Evolutionary conservation across 805 yeast genomes (phyloP), one percentile per base, ranked within the genome.

Genomic region (Ogataea polymorpha): DNA sequence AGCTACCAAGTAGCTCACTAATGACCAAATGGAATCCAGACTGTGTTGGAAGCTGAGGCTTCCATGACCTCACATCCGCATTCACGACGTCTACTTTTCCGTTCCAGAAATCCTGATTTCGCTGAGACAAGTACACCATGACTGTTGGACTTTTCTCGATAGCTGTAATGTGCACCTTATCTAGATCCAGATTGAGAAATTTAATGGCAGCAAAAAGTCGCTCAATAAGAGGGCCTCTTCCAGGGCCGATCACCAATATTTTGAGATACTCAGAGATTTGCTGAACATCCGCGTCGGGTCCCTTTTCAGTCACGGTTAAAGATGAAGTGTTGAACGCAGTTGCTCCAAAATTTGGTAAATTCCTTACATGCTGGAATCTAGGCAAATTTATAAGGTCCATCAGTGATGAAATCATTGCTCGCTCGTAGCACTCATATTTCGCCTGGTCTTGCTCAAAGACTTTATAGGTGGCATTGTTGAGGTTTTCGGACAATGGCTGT

Each of bases 1-100:
- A 85, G 12, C 96, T 86, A 5, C 97, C 97, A 20, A 90, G 61
- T 6, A 91, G 65, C 59, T 90, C 97, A 32, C 95, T 83, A 1
- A 91, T 71, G 7, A 89, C 73, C 31, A 90, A 54, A 54, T 85
- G 74, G 41, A 73, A 70, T 13, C 66, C 65, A 10, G 56, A 46
- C 48, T 49, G 3, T 68, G 37, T 26, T 10, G 43, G 20, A 13
- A 35, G 9, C 3, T 29, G n/a, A 6, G 58, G 56, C 7, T 54
- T 39, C 80, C 81, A 76, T 2, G 53, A 45, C 13, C 93, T 64
- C 61, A 80, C 75, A 60, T 90, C 96, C 3, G 65, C 67, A 31
- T 70, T 62, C 3, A 82, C 56, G 2, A 89, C 59, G 7, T 68
- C 56, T 1, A 86, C 83, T 5, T 53, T 39, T 33, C 64, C 57